Conservation (phyloP, 257 asterid genomes). For the Euphrasia confusa region DNA sequence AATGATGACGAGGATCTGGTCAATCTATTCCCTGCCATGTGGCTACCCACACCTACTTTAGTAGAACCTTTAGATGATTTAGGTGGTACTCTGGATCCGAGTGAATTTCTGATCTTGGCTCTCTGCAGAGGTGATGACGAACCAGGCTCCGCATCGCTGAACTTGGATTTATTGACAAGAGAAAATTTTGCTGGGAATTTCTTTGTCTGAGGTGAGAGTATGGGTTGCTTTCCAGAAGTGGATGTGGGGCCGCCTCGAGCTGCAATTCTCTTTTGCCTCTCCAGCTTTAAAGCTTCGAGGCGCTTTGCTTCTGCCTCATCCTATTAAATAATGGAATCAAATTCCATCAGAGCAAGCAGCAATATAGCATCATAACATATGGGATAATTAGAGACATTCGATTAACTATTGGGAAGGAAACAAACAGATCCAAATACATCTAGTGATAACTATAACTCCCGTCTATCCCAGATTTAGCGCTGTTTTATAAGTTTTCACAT, state of each 20-base stretch:
- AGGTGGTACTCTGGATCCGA: constrained; percentile 36
- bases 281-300: constrained; percentile 58
- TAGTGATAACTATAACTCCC: too few relatives aligned
- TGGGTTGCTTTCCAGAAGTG: constrained; percentile 29
- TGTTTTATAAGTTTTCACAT: too few relatives aligned
- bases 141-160: constrained; percentile 67
- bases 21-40: constrained; percentile 42
- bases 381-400: too few relatives aligned
- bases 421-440: too few relatives aligned
- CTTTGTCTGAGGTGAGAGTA: constrained; percentile 32
- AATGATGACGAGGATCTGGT: constrained; percentile 56
- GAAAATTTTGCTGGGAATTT: constrained; percentile 48
- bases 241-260: constrained; percentile 41
- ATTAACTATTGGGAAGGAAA: too few relatives aligned
- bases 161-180: constrained; percentile 53
- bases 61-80: constrained; percentile 42
- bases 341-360: background rate
- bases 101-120: constrained; percentile 53
- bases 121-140: constrained; percentile 72
- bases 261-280: constrained; percentile 68
- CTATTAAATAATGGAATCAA: constrained; percentile 31
- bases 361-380: background rate
- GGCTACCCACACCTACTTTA: constrained; percentile 47
- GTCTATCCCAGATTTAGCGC: too few relatives aligned
- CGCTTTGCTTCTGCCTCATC: constrained; percentile 60